Conservation (phyloP, 2,329 filamentous ascomycete genomes). For the Stemphylium lycopersici region DNA sequence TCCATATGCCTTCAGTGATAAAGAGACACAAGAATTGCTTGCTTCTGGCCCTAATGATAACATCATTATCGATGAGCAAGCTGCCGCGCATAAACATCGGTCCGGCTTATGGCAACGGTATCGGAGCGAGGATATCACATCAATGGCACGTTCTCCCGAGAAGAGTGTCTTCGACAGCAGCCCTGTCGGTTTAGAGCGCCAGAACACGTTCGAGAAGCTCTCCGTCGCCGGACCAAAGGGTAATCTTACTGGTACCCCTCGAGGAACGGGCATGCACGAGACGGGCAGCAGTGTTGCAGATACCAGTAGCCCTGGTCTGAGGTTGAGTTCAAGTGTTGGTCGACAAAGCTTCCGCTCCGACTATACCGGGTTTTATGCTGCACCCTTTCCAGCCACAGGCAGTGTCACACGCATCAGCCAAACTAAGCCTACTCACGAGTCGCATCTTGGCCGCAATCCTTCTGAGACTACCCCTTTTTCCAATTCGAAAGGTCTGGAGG, state of each 20-base stretch:
- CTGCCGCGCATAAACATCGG: neutral
- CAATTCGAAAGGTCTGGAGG: conserved; percentile 14
- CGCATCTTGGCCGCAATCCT: conserved; percentile 23
- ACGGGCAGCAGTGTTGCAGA: conserved; percentile 49
- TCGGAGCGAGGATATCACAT: neutral
- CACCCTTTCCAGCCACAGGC: conserved; percentile 26
- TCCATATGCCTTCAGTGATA: conserved; percentile 38
- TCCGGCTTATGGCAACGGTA: conserved; percentile 3
- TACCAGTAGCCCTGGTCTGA: conserved; percentile 42
- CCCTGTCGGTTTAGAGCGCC: conserved; percentile 22
- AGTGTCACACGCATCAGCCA: conserved; percentile 32
- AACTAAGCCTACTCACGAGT: neutral
- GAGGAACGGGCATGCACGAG: conserved; percentile 44
- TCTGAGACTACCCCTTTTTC: conserved; percentile 34
- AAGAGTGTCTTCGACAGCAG: conserved; percentile 2
- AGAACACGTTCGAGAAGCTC: conserved; percentile 47
- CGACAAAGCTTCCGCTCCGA: conserved; percentile 17
- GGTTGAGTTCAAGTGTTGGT: conserved; percentile 26
- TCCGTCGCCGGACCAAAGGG: conserved; percentile 41
- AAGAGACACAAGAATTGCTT: conserved; percentile 42
- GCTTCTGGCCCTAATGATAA: conserved; percentile 47
- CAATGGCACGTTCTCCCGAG: conserved; percentile 9
- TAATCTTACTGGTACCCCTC: conserved; percentile 47
- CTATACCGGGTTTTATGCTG: conserved; percentile 30
- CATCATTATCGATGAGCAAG: conserved; percentile 36